Evolutionary conservation across 1,139 yeast genomes (phyloP).

Genomic region (Debaryomycetaceae sp.): DNA sequence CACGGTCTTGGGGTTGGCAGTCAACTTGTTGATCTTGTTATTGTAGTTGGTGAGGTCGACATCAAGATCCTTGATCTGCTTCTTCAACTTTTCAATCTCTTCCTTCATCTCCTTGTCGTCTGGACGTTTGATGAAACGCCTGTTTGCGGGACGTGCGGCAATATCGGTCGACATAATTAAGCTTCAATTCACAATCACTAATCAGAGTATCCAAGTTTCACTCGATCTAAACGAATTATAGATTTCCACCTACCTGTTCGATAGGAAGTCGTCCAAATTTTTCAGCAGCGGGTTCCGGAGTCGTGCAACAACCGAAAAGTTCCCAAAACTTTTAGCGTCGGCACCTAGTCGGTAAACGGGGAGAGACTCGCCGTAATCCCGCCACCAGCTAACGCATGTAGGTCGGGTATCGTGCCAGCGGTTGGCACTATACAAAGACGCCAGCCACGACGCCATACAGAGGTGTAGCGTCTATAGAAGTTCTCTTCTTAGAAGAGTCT

Average conservation of each 20-base stretch:
- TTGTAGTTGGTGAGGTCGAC: constrained; percentile 38
- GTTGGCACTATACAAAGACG: too few relatives aligned
- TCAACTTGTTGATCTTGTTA: constrained; percentile 41
- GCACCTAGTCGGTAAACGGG: too few relatives aligned
- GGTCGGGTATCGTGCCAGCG: too few relatives aligned
- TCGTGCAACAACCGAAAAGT: neutral
- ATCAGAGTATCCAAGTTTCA: neutral
- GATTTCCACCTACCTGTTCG: neutral
- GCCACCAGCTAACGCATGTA: too few relatives aligned
- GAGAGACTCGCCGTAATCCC: too few relatives aligned
- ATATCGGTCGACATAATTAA: constrained; percentile 18
- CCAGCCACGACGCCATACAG: too few relatives aligned
- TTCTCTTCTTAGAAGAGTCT: too few relatives aligned
- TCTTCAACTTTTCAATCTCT: constrained; percentile 56
- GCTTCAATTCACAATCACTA: neutral
- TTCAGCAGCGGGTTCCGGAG: neutral
- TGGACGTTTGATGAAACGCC: constrained; percentile 68
- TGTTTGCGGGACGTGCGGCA: constrained; percentile 13
- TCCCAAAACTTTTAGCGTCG: too few relatives aligned
- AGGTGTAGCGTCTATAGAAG: too few relatives aligned
- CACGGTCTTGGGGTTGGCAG: constrained; percentile 38
- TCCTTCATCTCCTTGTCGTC: constrained; percentile 64
- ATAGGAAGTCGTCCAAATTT: neutral
- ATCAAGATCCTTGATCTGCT: constrained; percentile 71
- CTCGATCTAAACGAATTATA: neutral